Conservation (phyloP, 164 flowering plant species). For the Tetrastigma voinierianum region DNA sequence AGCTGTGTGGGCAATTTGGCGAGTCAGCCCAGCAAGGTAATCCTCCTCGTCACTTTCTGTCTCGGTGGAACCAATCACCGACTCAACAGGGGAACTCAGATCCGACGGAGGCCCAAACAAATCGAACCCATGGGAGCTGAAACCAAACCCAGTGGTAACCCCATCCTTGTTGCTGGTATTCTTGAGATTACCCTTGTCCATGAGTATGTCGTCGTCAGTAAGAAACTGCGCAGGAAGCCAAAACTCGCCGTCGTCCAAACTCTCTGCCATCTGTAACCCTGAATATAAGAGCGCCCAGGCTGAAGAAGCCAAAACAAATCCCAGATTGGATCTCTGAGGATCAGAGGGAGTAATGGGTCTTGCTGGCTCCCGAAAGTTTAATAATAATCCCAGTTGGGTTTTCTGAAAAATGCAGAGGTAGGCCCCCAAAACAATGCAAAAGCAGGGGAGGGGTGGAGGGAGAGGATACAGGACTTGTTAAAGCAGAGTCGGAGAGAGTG, state of each 20-base stretch:
- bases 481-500: not conserved
- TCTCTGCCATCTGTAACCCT: conserved; percentile 39
- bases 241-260: conserved; percentile 57
- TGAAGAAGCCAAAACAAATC: not conserved
- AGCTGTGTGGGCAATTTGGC: conserved; percentile 39
- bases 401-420: conserved; percentile 11
- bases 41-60: conserved; percentile 65
- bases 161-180: not conserved
- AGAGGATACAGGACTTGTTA: not conserved
- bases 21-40: conserved; percentile 37
- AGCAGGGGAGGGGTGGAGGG: not conserved
- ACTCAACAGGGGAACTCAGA: conserved; percentile 52
- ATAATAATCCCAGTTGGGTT: conserved; percentile 21
- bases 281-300: too few relatives aligned
- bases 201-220: conserved; percentile 40
- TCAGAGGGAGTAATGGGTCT: not conserved
- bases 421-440: conserved; percentile 14
- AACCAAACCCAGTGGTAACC: not conserved
- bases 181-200: conserved; percentile 23
- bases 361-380: conserved; percentile 37
- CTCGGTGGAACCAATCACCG: conserved; percentile 45
- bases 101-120: conserved; percentile 27
- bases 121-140: conserved; percentile 23
- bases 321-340: conserved; percentile 1
- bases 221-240: conserved; percentile 67